Base-by-base conservation (phyloP, 2,329 filamentous ascomycete species). In the Cytospora paraplurivora region DNA sequence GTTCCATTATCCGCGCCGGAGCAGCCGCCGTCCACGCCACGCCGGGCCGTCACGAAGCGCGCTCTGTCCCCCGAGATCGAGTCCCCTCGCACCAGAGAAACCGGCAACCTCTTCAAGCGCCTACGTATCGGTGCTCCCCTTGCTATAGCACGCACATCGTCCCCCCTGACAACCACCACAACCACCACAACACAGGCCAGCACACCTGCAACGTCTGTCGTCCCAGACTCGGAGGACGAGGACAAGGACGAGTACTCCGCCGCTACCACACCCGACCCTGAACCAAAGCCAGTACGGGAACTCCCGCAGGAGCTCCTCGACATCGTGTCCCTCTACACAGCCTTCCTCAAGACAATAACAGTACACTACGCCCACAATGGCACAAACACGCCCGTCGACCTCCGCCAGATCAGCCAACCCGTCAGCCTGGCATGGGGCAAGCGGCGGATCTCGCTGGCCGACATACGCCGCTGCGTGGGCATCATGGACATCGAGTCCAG, bases 351-450 rank as follows among this genome's bases (percentile, higher is more conserved):
- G 70, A 87, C 89, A 0, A 77, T 92, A 32, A 83, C 85, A 0
- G 76, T 93, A 11, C 88, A 92, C 70, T 83, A 86, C 65, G 88
- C 88, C 1, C 89, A 93, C 75, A 86, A 89, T 73, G 87, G 88
- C 64, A 77, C 78, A 35, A 78, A 81, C 54, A 80, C 84, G 0
- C 87, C 90, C 0, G 84, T 87, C 32, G 88, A 92, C 69, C 74
- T 92, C 52, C 79, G 81, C 41, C 77, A 81, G 35, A 79, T 93
- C 41, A 81, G 84, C 38, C 85, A 85, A 11, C 82, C 86, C 62
- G 79, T 91, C 49, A 85, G 88, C 13, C 83, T 86, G 67, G 79
- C 88, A 44, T 93, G 90, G 90, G 88, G 89, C 64, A 92, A 90
- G 76, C 82, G 89, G 37, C 81, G 81, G 62, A 88, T 92, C 17